Evolutionary conservation across 1,284 basidiomycete species (phyloP), one percentile per base, ranked within the genome.

Genomic region (Ustilago shanxiensis): DNA sequence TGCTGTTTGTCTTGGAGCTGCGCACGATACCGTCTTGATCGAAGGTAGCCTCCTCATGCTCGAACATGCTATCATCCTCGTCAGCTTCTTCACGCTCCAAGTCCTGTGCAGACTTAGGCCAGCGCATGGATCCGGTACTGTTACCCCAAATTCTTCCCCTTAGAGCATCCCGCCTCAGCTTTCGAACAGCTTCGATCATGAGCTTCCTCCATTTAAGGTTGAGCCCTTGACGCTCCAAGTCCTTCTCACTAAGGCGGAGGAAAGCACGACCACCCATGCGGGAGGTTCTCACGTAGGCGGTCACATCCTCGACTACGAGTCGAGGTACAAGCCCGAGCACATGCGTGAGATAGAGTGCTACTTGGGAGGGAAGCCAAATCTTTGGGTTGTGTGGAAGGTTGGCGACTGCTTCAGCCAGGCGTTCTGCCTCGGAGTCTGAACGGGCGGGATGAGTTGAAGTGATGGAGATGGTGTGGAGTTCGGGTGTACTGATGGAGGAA

Each of bases 151-250:
- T 78, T 3, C 79, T 63, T n/a, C 82, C 78, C 10, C 74, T 59
- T 2, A 83, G 65, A 13, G 79, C 76, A 58, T 83, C 82, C 11
- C 79, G 54, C 18, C 82, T 57, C 2, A 83, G 61, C 41, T 77
- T 77, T n/a, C 72, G 59, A 11, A 54, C 78, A 11, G 82, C 81
- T 53, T 83, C 82, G 56, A 83, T 64, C 79, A 83, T 81, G 39
- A 83, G 66, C 24, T 72, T 72, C 20, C 81, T 68, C 82, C 82
- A 83, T 24, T 79, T 79, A 16, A 72, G 39, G 62, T 83, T 83
- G 41, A 83, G 66, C 8, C 82, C 82, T 18, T 79, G 70, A 5
- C 66, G 60, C 49, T 74, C 82, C 28, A 83, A 65, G 22, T 83
- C 78, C 41, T 68, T 66, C 22, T 82, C 79, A 49, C 71, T 75